Conservation (phyloP, 2,329 filamentous ascomycete genomes). For the Cladosporium sp. region DNA sequence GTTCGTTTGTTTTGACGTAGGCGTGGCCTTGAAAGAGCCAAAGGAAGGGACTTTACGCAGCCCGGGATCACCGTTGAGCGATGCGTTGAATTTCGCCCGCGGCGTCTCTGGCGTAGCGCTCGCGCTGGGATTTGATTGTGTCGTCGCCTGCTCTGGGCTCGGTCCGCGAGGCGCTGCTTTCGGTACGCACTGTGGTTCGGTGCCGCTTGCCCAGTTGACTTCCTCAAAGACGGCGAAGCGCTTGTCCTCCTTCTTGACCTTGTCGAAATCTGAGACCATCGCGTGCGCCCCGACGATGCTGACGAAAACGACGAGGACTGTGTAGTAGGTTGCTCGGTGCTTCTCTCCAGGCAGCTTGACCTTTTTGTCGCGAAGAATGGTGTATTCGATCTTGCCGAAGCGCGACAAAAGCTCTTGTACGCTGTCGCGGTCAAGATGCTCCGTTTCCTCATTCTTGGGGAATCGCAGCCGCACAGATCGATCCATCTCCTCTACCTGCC, state of each 20-base stretch:
- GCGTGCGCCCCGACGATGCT: conserved; percentile 54
- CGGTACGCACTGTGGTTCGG: conserved; percentile 42
- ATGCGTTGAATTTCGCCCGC: conserved; percentile 16
- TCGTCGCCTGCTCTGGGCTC: not conserved
- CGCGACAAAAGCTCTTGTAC: conserved; percentile 43
- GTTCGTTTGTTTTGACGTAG: conserved; percentile 11
- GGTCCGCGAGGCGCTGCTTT: conserved; percentile 12
- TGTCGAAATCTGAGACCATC: conserved; percentile 45
- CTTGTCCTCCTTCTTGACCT: conserved; percentile 22
- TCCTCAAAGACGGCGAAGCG: conserved; percentile 48
- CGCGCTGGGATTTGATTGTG: not conserved
- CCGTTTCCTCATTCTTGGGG: conserved; percentile 6
- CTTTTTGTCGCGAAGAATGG: conserved; percentile 52
- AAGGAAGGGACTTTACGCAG: conserved; percentile 39
- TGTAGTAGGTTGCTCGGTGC: conserved; percentile 32
- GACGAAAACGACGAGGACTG: conserved; percentile 50
- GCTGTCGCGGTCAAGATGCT: conserved; percentile 41
- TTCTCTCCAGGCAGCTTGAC: conserved; percentile 26
- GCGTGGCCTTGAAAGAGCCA: conserved; percentile 33
- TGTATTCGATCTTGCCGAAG: conserved; percentile 53
- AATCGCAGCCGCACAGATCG: conserved; percentile 53
- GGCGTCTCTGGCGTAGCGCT: not conserved
- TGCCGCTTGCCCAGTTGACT: conserved; percentile 49
- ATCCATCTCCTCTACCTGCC: conserved; percentile 44
- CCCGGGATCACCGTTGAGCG: conserved; percentile 1